Evolutionary conservation across 2,329 filamentous ascomycete species (phyloP).

Genomic region (Apiospora aurea): DNA sequence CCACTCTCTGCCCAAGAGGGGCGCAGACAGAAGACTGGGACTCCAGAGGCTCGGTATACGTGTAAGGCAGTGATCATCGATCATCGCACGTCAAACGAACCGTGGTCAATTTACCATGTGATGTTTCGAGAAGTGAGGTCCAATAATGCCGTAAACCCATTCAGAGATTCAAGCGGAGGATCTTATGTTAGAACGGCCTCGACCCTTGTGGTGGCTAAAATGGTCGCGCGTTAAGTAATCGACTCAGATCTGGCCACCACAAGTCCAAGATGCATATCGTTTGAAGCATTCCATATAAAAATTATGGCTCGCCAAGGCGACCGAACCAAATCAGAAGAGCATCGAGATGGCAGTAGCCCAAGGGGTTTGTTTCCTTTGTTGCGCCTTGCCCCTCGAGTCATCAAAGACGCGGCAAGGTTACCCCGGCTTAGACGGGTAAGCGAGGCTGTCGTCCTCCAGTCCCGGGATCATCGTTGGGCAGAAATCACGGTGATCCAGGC

Average conservation of each 20-base stretch:
- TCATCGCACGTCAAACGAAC: not conserved
- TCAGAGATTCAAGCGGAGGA: not conserved
- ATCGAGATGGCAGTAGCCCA: conserved; percentile 7
- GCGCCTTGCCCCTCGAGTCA: not conserved
- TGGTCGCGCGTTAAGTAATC: not conserved
- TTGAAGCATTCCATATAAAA: not conserved
- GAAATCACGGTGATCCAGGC: conserved; percentile 1
- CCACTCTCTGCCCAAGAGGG: not conserved
- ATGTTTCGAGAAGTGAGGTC: not conserved
- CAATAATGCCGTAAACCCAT: not conserved
- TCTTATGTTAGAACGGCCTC: not conserved
- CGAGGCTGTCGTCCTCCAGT: conserved; percentile 7
- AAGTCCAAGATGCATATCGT: not conserved
- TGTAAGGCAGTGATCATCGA: not conserved
- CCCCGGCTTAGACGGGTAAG: conserved; percentile 8
- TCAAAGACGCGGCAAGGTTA: conserved; percentile 6
- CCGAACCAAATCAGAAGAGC: not conserved
- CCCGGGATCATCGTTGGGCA: conserved; percentile 12
- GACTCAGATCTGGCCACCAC: not conserved
- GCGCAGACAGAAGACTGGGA: not conserved
- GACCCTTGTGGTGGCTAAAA: not conserved
- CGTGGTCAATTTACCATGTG: not conserved
- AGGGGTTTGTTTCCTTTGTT: not conserved
- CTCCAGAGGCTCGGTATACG: not conserved
- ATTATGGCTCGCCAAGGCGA: not conserved